phyloP scores from a whole-genome alignment of 305 asterid species.

The Stenogyne calaminthoides region DNA sequence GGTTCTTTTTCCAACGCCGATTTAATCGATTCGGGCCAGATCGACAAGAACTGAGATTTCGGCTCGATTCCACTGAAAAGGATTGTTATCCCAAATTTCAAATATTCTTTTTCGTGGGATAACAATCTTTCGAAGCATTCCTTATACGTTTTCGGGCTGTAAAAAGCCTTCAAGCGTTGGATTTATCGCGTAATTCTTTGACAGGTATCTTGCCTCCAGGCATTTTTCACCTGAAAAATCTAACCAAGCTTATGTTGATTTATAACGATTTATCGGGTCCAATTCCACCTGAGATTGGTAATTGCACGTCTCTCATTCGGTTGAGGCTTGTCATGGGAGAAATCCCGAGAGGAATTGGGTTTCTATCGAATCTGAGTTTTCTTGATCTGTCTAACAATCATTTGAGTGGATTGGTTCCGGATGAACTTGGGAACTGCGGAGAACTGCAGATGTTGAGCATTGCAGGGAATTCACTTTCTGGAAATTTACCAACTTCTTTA shows the following conservation, averaged over 20 bases:
- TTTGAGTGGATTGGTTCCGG: conserved; percentile 62
- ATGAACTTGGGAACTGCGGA: conserved; percentile 67
- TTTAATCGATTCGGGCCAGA: conserved; percentile 62
- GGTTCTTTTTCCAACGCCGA: conserved; percentile 69
- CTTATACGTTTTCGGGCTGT: conserved; percentile 57
- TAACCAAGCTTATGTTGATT: conserved; percentile 71
- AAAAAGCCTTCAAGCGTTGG: conserved; percentile 73
- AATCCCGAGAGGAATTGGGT: conserved; percentile 67
- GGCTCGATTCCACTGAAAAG: conserved; percentile 78
- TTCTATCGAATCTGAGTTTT: conserved; percentile 53
- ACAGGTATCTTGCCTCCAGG: conserved; percentile 67
- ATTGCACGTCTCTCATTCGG: conserved; percentile 66
- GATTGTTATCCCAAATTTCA: conserved; percentile 49
- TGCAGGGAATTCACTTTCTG: conserved; percentile 61
- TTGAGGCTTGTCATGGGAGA: conserved; percentile 58
- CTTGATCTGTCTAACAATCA: conserved; percentile 70
- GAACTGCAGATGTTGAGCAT: conserved; percentile 69
- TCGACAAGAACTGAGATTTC: conserved; percentile 74
- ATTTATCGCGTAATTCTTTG: conserved; percentile 66
- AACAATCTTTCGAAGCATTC: conserved; percentile 79
- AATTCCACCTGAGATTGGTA: conserved; percentile 73
- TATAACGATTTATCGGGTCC: conserved; percentile 67
- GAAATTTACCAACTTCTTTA: conserved; percentile 53
- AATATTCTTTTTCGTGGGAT: conserved; percentile 87
- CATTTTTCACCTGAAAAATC: conserved; percentile 60